Base-by-base conservation (phyloP, 768 basidiomycete genomes). In the Pulveroboletus sp. region DNA sequence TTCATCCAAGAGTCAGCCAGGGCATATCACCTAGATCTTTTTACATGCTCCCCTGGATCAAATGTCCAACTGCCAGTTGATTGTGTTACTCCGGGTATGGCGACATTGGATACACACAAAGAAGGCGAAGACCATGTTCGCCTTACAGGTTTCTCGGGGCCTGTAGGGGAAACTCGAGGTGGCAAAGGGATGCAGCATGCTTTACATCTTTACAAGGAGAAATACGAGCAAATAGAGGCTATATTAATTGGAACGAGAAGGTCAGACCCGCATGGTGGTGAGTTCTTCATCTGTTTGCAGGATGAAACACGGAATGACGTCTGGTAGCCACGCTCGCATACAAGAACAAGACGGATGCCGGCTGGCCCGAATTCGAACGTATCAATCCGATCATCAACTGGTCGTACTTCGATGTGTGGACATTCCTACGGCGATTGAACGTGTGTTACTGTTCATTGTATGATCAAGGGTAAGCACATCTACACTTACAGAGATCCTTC, bases 381-480 rank as follows among this genome's bases (percentile, higher is more conserved):
- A 80, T 98, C 17, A 94, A 98, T 63, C 96, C 96, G 0, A 87
- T 99, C 59, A 89, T 99, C 50, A 85, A 97, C 64, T 99, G 96
- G 96, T 76, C 82, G 1, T 99, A 99, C 69, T 65, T 70, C 9
- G 83, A 94, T 55, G 82, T 99, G 5, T 99, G 96, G 96, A 71
- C 72, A 3, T 99, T 94, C 71, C 73, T 99, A 39, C 76, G 82
- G 15, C 70, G 72, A 44, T 69, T 93, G 17, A 65, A 82, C 4
- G 81, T 99, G 5, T 89, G 88, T 2, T 99, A 94, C 65, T 99
- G 96, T 65, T 64, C 67, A 33, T 65, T 99, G 38, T 99, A 99
- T 61, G 92, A 98, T 59, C 75, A 88, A 70, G 96, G 95, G 89
- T 94, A 50, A 48, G 84, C 10, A 45, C 44, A 10, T 1, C 45